Base-by-base conservation (phyloP, 768 basidiomycete genomes). In the Kwoniella pini region DNA sequence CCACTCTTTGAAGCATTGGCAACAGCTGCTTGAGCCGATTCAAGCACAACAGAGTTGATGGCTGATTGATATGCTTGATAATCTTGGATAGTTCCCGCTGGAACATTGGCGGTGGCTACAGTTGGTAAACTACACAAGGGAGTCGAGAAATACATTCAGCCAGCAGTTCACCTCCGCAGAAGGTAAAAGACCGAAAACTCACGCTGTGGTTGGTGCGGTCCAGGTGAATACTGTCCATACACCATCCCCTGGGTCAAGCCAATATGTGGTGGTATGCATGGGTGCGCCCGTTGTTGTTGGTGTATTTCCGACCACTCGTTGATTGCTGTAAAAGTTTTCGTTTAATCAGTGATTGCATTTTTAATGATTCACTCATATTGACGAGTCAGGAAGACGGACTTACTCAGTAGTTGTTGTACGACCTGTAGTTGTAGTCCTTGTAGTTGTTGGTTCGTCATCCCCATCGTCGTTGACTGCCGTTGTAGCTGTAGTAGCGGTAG, bases 191-290 rank as follows among this genome's bases (percentile, higher is more conserved):
- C 21, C 21, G 28, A 42, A 15, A 15, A 63, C 68, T 63, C 44
- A 65, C 58, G 59, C 65, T 4, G 72, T 71, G 24, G 69, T 65
- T 15, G 63, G 54, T 9, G 72, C 72, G 15, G 68, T 71, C 73
- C 73, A 75, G 24, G 65, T 67, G 24, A 38, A 68, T n/a, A 26
- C 38, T 12, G 58, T 57, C 63, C 64, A 75, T 19, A 59, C 64
- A 33, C 72, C 72, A 51, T 68, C 55, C 50, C 66, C 63, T 17
- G 61, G 54, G 33, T 69, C 68, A 38, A 69, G 67, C 60, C 64
- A 66, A 48, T 73, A 70, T 54, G 62, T 57, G n/a, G 36, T 60
- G 17, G 54, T 56, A 42, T 49, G 12, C 52, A 62, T 54, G 17
- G 60, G 60, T 21, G 28, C 31, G 30, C 26, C 53, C 13, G 54